Base-by-base conservation (phyloP, 78 protist species). In the Planoprotostelium fungivorum region DNA sequence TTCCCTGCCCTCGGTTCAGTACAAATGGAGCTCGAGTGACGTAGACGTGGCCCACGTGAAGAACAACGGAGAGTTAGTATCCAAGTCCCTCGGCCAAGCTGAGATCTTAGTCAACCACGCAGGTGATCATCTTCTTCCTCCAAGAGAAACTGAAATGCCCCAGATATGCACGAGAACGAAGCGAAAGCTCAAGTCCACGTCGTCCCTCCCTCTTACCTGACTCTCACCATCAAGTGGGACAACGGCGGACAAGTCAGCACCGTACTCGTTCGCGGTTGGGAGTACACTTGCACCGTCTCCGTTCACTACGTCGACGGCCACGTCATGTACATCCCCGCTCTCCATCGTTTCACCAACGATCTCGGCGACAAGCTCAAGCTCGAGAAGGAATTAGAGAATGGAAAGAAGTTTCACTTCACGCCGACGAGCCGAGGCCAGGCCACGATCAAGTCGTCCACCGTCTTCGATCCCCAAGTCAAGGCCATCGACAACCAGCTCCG, bases 101-200 rank as follows among this genome's bases (percentile, higher is more conserved):
- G 92, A 89, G 36, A 36, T 93, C 37, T 89, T 34, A 28, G 95
- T 93, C 35, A 90, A 86, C 87, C 93, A 89, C 63, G 63, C 73
- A 25, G 73, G 73, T 51, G 73, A 51, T 51, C 73, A 25, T 25
- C 16, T 51, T 25, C 73, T 51, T 51, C 73, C 73, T 51, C 73
- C 16, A 16, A 51, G 5, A 51, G 5, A 51, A 51, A 51, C 5
- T 51, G n/a, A n/a, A n/a, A n/a, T n/a, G n/a, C n/a, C n/a, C n/a
- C 63, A 36, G 89, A 93, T 39, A 89, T 93, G 93, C 86, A 38
- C 36, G 93, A 89, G 29, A 93, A 93, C 86, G 85, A 84, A 0
- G 95, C 89, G 1, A 91, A 93, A 37, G 86, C 91, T n/a, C 84
- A 87, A 5, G 93, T 93, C 23, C 91, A 89, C 89, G 95, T 93